Evolutionary conservation across 1,284 basidiomycete species (phyloP), one percentile per base, ranked within the genome.

Genomic region (Cryptococcus sp.): DNA sequence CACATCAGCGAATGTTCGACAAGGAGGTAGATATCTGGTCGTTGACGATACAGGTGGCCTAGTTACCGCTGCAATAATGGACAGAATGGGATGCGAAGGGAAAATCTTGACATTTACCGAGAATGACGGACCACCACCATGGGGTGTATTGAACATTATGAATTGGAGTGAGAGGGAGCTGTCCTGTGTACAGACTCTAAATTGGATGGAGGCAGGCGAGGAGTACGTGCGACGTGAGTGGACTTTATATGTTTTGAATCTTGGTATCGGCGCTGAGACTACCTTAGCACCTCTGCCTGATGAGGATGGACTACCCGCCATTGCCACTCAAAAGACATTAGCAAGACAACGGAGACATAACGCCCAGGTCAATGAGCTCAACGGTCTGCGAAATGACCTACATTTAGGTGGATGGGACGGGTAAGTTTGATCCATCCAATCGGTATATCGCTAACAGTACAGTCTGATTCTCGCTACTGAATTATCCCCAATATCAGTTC

Each of bases 11-110:
- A 93, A 92, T 67, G 82, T 97, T 31, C 81, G 86, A 31, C 90
- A 93, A 0, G 92, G 89, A 2, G 90, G 92, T 13, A 80, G 86
- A 59, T 92, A 96, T 70, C 76, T 99, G 47, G 87, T 89, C 1
- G 87, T 97, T 0, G 96, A 99, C 66, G 93, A 97, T 70, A 88
- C 89, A 13, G 90, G 90, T 30, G 91, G 96, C 2, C 72, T 98
- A n/a, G 76, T 96, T 2, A 89, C 94, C 0, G 85, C 90, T 0
- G 88, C 87, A 3, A 82, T 93, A 37, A 73, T 98, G 14, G 91
- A 95, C 61, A 81, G 92, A 44, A 82, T 96, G 78, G 93, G 88
- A 70, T 90, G 90, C 37, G 78, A 86, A 65, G 94, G 94, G 4
- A 83, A 85, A 51, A 78, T 98, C 23, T 79, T 97, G 56, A 84